Evolutionary conservation across 805 yeast genomes (phyloP).

Genomic region (Hanseniaspora hatyaiensis): DNA sequence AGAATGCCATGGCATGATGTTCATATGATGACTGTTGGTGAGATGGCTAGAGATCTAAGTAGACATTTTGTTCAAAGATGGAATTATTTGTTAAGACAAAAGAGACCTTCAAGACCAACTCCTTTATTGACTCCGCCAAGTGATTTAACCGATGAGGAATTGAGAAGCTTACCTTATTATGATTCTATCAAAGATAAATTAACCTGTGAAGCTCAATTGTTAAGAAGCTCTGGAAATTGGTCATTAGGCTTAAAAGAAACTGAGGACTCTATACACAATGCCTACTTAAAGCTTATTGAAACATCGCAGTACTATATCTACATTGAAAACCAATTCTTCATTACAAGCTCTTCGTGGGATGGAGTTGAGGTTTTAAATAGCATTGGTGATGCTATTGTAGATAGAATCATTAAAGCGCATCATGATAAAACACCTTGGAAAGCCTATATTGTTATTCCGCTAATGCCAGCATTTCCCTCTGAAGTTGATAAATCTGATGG

Average conservation of each 20-base stretch:
- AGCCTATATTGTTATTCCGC: conserved; percentile 81
- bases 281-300: conserved; percentile 81
- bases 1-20: conserved; percentile 99
- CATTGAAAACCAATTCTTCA: conserved; percentile 89
- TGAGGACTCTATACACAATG: conserved; percentile 85
- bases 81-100: conserved; percentile 86
- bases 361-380: conserved; percentile 75
- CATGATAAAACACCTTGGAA: conserved; percentile 69
- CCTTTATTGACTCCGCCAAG: conserved; percentile 89
- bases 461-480: conserved; percentile 95
- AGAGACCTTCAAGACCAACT: conserved; percentile 86
- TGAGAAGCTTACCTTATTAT: conserved; percentile 39
- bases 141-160: conserved; percentile 65
- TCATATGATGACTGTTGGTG: conserved; percentile 90
- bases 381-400: conserved; percentile 92
- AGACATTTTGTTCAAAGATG: conserved; percentile 96
- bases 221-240: conserved; percentile 89
- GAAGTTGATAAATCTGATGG: conserved; percentile 90
- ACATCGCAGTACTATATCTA: conserved; percentile 86
- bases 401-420: conserved; percentile 82
- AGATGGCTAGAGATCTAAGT: conserved; percentile 81
- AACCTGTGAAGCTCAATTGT: conserved; percentile 79
- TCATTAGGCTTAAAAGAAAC: conserved; percentile 75
- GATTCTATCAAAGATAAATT: conserved; percentile 44
- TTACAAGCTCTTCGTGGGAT: conserved; percentile 77